These are phyloP conservation scores for Aspergillus sclerotiicarbonarius DNA, from an alignment of 495 filamentous ascomycete genomes.

Conservation along the genomic window DNA sequence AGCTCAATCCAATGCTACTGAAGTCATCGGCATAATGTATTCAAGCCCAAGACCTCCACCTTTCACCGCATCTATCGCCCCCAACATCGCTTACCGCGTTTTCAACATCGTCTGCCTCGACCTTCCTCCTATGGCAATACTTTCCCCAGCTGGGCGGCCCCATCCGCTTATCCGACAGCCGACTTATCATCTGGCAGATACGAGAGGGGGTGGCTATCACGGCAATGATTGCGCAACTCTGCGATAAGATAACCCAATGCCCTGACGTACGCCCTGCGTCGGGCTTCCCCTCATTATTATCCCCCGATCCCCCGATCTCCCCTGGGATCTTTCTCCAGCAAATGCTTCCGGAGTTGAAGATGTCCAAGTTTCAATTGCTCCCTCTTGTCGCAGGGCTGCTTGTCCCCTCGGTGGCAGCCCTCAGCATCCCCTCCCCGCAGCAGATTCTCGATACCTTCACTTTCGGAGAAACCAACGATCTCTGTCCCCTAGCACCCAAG, in stretches of 20 bases:
- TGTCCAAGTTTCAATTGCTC: constrained; percentile 3
- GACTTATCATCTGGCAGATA: constrained; percentile 1
- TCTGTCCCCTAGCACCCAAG: constrained; percentile 35
- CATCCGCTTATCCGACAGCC: not conserved
- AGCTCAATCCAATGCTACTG: not conserved
- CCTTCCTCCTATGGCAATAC: constrained; percentile 2
- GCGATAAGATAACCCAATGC: constrained; percentile 4
- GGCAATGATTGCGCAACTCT: constrained; percentile 1
- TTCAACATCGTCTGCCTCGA: not conserved
- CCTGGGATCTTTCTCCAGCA: not conserved
- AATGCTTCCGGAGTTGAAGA: constrained; percentile 2
- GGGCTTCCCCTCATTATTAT: constrained; percentile 5
- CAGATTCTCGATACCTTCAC: constrained; percentile 14
- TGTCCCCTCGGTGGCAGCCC: constrained; percentile 13
- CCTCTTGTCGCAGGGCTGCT: constrained; percentile 8
- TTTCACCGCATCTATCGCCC: too few species aligned
- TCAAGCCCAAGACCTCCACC: too few species aligned
- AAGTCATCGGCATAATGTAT: not conserved
- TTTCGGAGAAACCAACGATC: not conserved
- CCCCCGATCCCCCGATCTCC: not conserved
- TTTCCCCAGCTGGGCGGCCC: not conserved
- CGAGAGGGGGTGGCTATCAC: not conserved
- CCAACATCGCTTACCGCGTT: too few species aligned
- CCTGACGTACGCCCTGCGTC: not conserved
- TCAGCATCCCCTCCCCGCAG: constrained; percentile 21